Conservation (phyloP, 208 protist species). For the Wallacemonas sp. region DNA sequence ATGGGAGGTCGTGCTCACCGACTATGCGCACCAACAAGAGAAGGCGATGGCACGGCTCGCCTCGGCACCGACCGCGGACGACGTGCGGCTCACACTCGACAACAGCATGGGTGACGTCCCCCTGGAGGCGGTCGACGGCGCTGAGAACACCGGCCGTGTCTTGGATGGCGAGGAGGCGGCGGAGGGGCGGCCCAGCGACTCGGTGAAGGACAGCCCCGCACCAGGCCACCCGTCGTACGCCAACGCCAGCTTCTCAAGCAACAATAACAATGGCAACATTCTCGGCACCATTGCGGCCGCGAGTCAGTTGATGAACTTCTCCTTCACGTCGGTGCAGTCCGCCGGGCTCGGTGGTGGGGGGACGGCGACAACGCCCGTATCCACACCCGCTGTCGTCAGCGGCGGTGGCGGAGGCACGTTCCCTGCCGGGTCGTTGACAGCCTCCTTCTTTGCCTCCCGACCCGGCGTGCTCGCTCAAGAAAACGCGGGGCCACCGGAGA, state of each 20-base stretch:
- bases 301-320: conserved; percentile 4
- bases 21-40: not conserved
- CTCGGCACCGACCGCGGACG: too few relatives aligned
- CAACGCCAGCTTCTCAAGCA: too few relatives aligned
- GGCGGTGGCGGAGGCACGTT: not conserved
- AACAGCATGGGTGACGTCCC: not conserved
- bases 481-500: not conserved
- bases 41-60: not conserved
- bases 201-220: conserved; percentile 1
- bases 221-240: not conserved
- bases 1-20: conserved; percentile 4
- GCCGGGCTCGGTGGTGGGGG: too few relatives aligned
- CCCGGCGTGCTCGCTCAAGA: too few relatives aligned
- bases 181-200: not conserved
- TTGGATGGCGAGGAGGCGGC: not conserved
- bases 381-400: not conserved
- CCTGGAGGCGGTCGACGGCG: not conserved
- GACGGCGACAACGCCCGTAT: not conserved
- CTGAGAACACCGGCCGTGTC: not conserved
- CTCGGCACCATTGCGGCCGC: not conserved
- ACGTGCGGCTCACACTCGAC: not conserved
- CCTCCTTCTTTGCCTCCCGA: not conserved
- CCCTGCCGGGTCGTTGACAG: not conserved
- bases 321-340: conserved; percentile 4
- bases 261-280: not conserved